These are phyloP conservation scores for Calonectria pauciramosa DNA, from an alignment of 2,329 filamentous ascomycete genomes.

Conservation along the genomic window DNA sequence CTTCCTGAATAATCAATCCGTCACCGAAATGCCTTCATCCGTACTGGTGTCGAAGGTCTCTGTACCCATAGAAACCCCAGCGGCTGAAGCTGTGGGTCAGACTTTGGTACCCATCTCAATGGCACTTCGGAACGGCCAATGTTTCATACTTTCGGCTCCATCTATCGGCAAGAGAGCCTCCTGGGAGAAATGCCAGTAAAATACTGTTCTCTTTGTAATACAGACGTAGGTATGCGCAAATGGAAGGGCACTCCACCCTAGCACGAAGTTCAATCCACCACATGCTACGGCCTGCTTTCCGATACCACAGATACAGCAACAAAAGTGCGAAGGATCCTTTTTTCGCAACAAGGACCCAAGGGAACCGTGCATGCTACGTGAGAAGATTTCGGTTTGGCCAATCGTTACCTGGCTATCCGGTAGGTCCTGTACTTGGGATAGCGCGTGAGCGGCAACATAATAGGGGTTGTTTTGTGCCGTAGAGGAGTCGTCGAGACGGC, in stretches of 20 bases:
- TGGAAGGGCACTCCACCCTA: conserved; percentile 58
- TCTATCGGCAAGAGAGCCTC: conserved; percentile 47
- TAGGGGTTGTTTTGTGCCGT: conserved; percentile 54
- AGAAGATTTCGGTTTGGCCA: conserved; percentile 52
- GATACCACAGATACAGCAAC: conserved; percentile 59
- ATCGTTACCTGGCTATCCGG: conserved; percentile 48
- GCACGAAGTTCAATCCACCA: conserved; percentile 61
- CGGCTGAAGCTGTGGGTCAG: no score
- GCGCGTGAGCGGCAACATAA: conserved; percentile 53
- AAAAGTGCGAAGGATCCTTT: conserved; percentile 56
- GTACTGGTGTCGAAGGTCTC: no score
- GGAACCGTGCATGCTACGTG: conserved; percentile 47
- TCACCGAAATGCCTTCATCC: no score
- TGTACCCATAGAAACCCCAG: no score
- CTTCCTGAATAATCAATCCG: no score
- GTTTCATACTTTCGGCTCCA: not conserved
- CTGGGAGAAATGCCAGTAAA: conserved; percentile 50
- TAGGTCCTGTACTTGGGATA: conserved; percentile 49
- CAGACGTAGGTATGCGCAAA: conserved; percentile 52
- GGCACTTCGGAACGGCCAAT: no score
- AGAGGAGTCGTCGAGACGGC: conserved; percentile 46
- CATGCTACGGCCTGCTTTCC: conserved; percentile 54
- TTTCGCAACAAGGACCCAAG: conserved; percentile 50
- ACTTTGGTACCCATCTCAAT: no score
- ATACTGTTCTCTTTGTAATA: conserved; percentile 45